These are phyloP conservation scores for Colletotrichum eleusines DNA, from an alignment of 2,329 filamentous ascomycete species.

Conservation along the genomic window DNA sequence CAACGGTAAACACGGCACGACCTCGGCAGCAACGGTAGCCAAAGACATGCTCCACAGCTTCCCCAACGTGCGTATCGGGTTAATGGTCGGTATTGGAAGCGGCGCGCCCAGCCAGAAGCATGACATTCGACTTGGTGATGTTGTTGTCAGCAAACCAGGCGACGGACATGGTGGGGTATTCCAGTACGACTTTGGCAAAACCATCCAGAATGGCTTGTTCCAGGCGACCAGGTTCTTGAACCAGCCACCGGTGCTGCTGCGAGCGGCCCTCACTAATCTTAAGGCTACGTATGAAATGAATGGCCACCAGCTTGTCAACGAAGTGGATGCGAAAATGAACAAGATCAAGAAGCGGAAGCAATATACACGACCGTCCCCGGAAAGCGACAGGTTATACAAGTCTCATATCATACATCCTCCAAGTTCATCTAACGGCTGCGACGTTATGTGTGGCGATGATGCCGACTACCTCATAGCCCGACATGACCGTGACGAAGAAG, in stretches of 20 bases:
- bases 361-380: background rate
- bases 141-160: constrained; percentile 23
- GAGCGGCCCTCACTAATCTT: background rate
- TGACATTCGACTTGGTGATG: constrained; percentile 38
- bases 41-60: constrained; percentile 28
- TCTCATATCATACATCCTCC: background rate
- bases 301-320: background rate
- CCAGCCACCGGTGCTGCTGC: constrained; percentile 21
- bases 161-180: constrained; percentile 13
- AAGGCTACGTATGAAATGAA: background rate
- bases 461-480: background rate
- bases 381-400: background rate
- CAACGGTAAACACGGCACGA: constrained; percentile 46
- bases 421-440: background rate
- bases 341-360: background rate
- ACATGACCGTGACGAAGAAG: constrained; percentile 13
- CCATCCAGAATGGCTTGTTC: constrained; percentile 24
- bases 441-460: background rate
- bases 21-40: constrained; percentile 42
- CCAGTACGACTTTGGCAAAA: constrained; percentile 42
- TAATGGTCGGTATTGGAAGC: constrained; percentile 32
- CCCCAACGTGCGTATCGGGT: constrained; percentile 21
- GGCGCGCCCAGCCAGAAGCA: constrained; percentile 10
- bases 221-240: constrained; percentile 17
- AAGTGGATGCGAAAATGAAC: background rate